Evolutionary conservation across 257 asterid genomes (phyloP).

Genomic region (Solanum stenotomum): DNA sequence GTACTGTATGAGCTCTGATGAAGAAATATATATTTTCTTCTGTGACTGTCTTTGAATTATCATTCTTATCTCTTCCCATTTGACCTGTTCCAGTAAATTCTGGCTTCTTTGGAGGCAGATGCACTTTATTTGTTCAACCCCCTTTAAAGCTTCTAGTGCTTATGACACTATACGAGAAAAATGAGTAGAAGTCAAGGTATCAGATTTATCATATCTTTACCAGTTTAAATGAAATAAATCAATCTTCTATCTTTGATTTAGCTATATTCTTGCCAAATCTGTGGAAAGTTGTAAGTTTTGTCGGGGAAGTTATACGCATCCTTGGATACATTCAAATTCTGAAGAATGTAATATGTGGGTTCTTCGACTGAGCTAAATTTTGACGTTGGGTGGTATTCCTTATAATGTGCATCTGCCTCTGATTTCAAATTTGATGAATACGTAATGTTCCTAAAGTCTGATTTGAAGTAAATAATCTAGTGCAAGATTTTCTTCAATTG

Average conservation of each 20-base stretch:
- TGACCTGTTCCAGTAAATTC: not conserved
- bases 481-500: not conserved
- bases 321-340: not conserved
- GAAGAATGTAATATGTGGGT: not conserved
- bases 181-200: not conserved
- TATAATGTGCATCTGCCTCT: not conserved
- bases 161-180: not conserved
- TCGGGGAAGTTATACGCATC: not conserved
- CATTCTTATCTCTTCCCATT: not conserved
- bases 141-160: not conserved
- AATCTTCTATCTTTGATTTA: not conserved
- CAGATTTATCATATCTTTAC: not conserved
- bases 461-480: not conserved
- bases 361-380: not conserved
- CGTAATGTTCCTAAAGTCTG: not conserved
- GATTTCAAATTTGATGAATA: not conserved
- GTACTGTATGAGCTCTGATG: not conserved
- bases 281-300: not conserved
- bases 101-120: not conserved
- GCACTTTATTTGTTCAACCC: not conserved
- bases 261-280: not conserved
- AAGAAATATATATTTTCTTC: not conserved
- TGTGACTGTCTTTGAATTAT: not conserved
- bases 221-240: not conserved
- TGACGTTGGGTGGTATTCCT: not conserved